These are phyloP conservation scores for Citrus trifoliata DNA, from an alignment of 345 rosid species.

Conservation along the genomic window DNA sequence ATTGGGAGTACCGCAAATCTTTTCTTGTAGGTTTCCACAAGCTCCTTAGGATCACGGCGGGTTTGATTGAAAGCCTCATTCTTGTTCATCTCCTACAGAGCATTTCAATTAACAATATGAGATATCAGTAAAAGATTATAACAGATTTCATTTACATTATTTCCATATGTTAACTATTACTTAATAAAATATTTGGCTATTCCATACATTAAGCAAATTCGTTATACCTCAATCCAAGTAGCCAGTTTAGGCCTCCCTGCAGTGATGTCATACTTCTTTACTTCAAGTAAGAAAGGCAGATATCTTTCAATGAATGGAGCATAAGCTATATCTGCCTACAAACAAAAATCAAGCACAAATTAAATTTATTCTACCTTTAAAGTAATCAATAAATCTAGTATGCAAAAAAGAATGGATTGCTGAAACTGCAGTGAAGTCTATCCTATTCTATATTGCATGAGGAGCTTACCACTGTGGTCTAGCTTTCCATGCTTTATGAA, in stretches of 20 bases:
- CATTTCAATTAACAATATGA: neutral
- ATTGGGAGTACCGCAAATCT: slow-evolving; percentile 37
- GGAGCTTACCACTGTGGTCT: neutral
- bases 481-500: neutral
- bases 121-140: neutral
- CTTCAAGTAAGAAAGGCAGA: slow-evolving; percentile 47
- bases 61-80: slow-evolving; percentile 72
- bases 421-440: neutral
- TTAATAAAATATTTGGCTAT: neutral
- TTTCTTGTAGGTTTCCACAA: slow-evolving; percentile 51
- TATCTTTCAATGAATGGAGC: slow-evolving; percentile 72
- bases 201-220: neutral
- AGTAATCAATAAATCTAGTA: neutral
- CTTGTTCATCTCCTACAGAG: slow-evolving; percentile 60
- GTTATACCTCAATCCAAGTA: slow-evolving; percentile 71
- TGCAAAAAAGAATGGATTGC: neutral
- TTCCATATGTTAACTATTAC: neutral
- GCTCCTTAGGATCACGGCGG: slow-evolving; percentile 50
- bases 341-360: neutral
- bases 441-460: neutral
- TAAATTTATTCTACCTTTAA: neutral
- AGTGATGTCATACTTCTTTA: slow-evolving; percentile 52
- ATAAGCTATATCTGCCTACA: slow-evolving; percentile 77
- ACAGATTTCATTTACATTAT: neutral
- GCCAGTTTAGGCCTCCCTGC: slow-evolving; percentile 65